Evolutionary conservation across 495 filamentous ascomycete genomes (phyloP).

Genomic region (Durotheca rogersii): DNA sequence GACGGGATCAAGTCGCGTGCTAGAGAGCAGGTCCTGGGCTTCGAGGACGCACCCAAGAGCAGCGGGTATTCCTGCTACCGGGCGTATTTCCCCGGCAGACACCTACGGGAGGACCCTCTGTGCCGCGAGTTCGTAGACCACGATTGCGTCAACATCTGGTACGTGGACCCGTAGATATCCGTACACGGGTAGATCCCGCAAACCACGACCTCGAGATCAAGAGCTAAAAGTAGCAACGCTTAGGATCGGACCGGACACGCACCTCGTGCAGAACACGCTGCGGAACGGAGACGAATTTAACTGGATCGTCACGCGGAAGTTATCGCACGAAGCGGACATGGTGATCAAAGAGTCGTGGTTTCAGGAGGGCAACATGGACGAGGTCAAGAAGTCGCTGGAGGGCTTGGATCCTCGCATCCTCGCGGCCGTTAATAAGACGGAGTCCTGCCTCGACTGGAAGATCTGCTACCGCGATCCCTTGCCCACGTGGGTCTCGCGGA

Average conservation of each 20-base stretch:
- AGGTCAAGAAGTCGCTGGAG: constrained; percentile 41
- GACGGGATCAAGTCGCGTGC: constrained; percentile 52
- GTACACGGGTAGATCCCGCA: too few species aligned
- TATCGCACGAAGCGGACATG: constrained; percentile 45
- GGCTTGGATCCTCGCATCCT: constrained; percentile 46
- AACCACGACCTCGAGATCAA: background rate
- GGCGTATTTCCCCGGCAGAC: constrained; percentile 47
- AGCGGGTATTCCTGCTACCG: constrained; percentile 53
- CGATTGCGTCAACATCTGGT: constrained; percentile 55
- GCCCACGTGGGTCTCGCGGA: constrained; percentile 48
- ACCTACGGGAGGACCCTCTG: constrained; percentile 45
- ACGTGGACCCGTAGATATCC: too few species aligned
- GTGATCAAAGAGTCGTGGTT: constrained; percentile 54
- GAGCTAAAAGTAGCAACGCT: background rate
- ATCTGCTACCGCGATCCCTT: constrained; percentile 53
- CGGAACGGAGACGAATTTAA: constrained; percentile 53
- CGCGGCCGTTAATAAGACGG: constrained; percentile 50
- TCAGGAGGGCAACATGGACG: constrained; percentile 50
- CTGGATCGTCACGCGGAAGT: constrained; percentile 52
- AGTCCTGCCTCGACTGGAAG: constrained; percentile 53
- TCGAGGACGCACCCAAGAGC: constrained; percentile 48
- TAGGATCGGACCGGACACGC: constrained; percentile 51
- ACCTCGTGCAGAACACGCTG: constrained; percentile 52
- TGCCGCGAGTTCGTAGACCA: constrained; percentile 48
- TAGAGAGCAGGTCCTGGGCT: constrained; percentile 47